These are phyloP conservation scores for Kodamaea anthophila DNA, from an alignment of 1,139 yeast species.

Conservation along the genomic window DNA sequence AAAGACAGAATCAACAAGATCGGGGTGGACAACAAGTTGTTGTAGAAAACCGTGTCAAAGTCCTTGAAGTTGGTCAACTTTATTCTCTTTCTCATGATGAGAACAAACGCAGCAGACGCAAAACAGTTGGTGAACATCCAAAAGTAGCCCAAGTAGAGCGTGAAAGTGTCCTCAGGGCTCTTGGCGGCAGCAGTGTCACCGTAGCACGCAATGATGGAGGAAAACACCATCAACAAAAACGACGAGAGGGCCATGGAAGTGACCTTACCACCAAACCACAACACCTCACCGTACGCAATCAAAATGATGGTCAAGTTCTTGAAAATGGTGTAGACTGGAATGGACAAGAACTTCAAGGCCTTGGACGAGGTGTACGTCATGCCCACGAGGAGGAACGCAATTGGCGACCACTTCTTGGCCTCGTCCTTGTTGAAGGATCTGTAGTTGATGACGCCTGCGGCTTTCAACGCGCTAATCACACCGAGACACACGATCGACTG, in stretches of 20 bases:
- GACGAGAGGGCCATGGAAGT: slow-evolving; percentile 87
- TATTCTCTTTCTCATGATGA: slow-evolving; percentile 94
- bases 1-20: slow-evolving; percentile 72
- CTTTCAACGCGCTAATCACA: slow-evolving; percentile 66
- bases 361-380: slow-evolving; percentile 97
- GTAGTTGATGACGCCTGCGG: slow-evolving; percentile 72
- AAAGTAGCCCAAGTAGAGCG: slow-evolving; percentile 76
- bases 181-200: slow-evolving; percentile 50
- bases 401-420: slow-evolving; percentile 94
- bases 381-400: slow-evolving; percentile 77
- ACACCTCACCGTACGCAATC: slow-evolving; percentile 96
- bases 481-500: slow-evolving; percentile 78
- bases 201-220: slow-evolving; percentile 90
- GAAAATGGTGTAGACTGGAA: slow-evolving; percentile 96
- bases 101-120: slow-evolving; percentile 87
- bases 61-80: slow-evolving; percentile 95
- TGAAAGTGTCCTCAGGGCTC: slow-evolving; percentile 22
- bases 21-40: slow-evolving; percentile 89
- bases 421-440: slow-evolving; percentile 81
- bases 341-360: slow-evolving; percentile 84
- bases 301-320: slow-evolving; percentile 93
- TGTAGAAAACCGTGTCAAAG: slow-evolving; percentile 97
- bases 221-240: slow-evolving; percentile 83
- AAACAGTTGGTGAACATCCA: slow-evolving; percentile 97
- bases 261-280: slow-evolving; percentile 94